These are phyloP conservation scores for Sindora glabra DNA, from an alignment of 306 rosid species.

Conservation along the genomic window DNA sequence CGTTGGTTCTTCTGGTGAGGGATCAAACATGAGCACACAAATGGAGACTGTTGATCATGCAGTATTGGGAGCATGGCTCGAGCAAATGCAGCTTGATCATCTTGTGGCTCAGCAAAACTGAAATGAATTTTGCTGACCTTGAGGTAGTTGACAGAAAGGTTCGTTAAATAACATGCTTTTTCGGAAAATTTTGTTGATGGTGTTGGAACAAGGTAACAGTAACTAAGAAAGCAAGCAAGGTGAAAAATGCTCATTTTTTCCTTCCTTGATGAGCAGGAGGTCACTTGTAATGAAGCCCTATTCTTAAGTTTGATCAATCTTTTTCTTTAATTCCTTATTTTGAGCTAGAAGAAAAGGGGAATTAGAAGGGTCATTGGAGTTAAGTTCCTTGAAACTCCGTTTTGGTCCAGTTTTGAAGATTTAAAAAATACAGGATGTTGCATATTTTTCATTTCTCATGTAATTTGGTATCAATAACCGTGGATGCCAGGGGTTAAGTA, in stretches of 20 bases:
- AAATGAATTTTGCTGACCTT: conserved; percentile 5
- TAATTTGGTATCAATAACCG: conserved; percentile 13
- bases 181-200: conserved; percentile 33
- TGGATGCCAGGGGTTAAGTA: not conserved
- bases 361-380: conserved; percentile 39
- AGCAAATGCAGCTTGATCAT: conserved; percentile 52
- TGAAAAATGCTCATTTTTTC: conserved; percentile 17
- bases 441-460: conserved; percentile 27
- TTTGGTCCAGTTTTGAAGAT: conserved; percentile 58
- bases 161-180: conserved; percentile 36
- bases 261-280: conserved; percentile 31
- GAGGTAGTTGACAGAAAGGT: conserved; percentile 32
- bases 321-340: conserved; percentile 24
- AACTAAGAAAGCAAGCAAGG: conserved; percentile 15
- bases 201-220: conserved; percentile 9
- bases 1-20: conserved; percentile 33
- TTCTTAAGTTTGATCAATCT: conserved; percentile 26
- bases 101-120: conserved; percentile 57
- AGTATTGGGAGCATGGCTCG: conserved; percentile 57
- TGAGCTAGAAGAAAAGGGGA: conserved; percentile 24
- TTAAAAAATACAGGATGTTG: conserved; percentile 29
- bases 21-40: conserved; percentile 36
- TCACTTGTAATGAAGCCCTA: conserved; percentile 23
- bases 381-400: conserved; percentile 27
- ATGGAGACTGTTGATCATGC: conserved; percentile 44